Evolutionary conservation across 805 yeast genomes (phyloP).

Genomic region (Grigorovia yakushimaensis): DNA sequence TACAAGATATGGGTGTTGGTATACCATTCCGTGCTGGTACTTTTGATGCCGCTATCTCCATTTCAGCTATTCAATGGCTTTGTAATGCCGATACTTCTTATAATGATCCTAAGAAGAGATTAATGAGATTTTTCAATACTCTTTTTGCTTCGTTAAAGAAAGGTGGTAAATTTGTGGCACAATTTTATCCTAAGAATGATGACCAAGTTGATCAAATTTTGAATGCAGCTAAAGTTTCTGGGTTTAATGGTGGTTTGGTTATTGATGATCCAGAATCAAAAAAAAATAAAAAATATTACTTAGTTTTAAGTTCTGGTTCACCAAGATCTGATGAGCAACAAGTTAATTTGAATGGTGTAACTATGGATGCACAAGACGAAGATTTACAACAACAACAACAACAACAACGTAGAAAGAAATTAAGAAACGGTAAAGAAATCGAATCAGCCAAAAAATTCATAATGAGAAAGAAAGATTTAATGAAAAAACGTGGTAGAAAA

Average conservation of each 20-base stretch:
- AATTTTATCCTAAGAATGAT: conserved; percentile 90
- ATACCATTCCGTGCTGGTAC: conserved; percentile 93
- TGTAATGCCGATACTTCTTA: conserved; percentile 86
- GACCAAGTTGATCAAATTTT: conserved; percentile 69
- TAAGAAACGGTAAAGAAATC: conserved; percentile 20
- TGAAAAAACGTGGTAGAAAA: conserved; percentile 80
- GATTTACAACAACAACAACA: conserved; percentile 1
- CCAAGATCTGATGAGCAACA: conserved; percentile 74
- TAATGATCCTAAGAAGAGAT: conserved; percentile 75
- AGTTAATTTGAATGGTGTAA: conserved; percentile 70
- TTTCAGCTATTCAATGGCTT: conserved; percentile 95
- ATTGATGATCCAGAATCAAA: conserved; percentile 90
- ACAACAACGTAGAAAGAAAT: conserved; percentile 4
- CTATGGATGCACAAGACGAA: conserved; percentile 56
- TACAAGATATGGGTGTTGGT: conserved; percentile 90
- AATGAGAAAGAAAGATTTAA: conserved; percentile 82
- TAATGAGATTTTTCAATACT: conserved; percentile 76
- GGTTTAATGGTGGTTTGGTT: conserved; percentile 92
- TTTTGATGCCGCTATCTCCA: conserved; percentile 92
- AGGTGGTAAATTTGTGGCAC: conserved; percentile 97
- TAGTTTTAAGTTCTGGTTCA: conserved; percentile 55
- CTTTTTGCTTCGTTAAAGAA: conserved; percentile 76
- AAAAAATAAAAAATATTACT: conserved; percentile 81
- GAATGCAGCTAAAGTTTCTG: conserved; percentile 82
- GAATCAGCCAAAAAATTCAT: conserved; percentile 79